Conservation (phyloP, 345 rosid species). For the Eutrema heterophyllum region DNA sequence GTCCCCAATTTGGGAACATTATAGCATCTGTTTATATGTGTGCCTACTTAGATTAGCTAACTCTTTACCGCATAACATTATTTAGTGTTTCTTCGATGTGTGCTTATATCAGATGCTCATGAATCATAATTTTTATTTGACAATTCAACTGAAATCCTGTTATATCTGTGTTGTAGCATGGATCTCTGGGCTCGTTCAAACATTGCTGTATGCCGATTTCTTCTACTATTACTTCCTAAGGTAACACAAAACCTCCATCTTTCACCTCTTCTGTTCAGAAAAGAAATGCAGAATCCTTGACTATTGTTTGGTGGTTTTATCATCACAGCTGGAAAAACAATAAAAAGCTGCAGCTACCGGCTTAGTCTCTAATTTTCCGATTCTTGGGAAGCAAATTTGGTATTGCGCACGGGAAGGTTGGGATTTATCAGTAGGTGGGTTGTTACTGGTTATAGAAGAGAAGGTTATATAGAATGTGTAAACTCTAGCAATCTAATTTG, state of each 20-base stretch:
- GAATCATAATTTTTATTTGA: neutral
- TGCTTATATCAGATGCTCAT: neutral
- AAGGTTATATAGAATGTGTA: neutral
- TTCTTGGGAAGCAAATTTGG: neutral
- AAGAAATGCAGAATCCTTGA: neutral
- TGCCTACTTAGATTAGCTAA: neutral
- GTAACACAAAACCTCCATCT: slow-evolving; percentile 22
- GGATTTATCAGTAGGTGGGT: neutral
- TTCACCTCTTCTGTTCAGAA: neutral
- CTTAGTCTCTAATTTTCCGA: slow-evolving; percentile 32
- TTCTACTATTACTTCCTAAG: slow-evolving; percentile 74
- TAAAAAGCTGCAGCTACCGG: slow-evolving; percentile 74
- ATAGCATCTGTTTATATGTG: neutral
- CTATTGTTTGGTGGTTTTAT: neutral
- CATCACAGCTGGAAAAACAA: slow-evolving; percentile 83
- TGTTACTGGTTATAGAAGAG: neutral
- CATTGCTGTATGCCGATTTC: slow-evolving; percentile 70
- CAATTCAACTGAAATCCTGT: neutral
- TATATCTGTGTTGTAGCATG: slow-evolving; percentile 50
- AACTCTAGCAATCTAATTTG: slow-evolving; percentile 1
- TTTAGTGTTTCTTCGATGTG: neutral
- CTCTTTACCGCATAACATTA: neutral
- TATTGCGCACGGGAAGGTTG: neutral
- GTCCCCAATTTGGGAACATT: neutral
- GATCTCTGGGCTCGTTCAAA: slow-evolving; percentile 71